A percentile compares a stretch with the other conserved stretches of the same genome.
Evolutionary conservation across 2,329 filamentous ascomycete genomes (phyloP).

Genomic region (Chaetomium strumarium): DNA sequence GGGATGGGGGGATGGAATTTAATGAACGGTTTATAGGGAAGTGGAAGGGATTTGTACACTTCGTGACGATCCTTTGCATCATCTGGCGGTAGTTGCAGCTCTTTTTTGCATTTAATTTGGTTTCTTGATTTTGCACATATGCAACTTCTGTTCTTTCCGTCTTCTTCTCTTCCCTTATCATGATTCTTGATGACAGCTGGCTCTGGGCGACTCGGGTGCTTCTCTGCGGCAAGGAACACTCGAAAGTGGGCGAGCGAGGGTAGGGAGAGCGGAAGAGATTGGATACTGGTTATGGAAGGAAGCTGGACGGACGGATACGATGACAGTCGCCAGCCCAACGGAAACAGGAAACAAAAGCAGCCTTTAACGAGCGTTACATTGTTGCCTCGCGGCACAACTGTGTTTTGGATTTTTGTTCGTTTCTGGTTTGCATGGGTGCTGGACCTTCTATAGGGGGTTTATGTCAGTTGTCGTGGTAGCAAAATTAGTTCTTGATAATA

Average conservation of each 20-base stretch:
- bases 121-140: not conserved
- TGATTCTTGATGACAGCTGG: slow-evolving; percentile 3
- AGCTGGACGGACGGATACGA: not conserved
- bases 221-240: too few relatives aligned
- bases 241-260: not conserved
- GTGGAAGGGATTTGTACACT: not conserved
- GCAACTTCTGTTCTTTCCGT: not conserved
- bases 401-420: slow-evolving; percentile 19
- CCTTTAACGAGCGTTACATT: slow-evolving; percentile 32
- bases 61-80: not conserved
- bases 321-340: not conserved
- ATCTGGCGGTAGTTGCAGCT: not conserved
- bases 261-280: not conserved
- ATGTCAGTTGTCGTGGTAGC: not conserved
- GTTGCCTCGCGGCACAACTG: slow-evolving; percentile 46
- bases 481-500: not conserved
- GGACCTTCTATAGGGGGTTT: slow-evolving; percentile 1
- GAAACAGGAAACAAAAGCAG: not conserved
- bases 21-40: not conserved
- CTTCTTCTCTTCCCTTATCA: not conserved
- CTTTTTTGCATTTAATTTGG: not conserved
- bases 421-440: not conserved
- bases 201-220: not conserved
- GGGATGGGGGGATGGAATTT: not conserved
- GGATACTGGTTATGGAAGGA: not conserved